A percentile compares a stretch with the other conserved stretches of the same genome.
phyloP scores from a whole-genome alignment of 768 basidiomycete genomes.

The Auricularia sp. region DNA sequence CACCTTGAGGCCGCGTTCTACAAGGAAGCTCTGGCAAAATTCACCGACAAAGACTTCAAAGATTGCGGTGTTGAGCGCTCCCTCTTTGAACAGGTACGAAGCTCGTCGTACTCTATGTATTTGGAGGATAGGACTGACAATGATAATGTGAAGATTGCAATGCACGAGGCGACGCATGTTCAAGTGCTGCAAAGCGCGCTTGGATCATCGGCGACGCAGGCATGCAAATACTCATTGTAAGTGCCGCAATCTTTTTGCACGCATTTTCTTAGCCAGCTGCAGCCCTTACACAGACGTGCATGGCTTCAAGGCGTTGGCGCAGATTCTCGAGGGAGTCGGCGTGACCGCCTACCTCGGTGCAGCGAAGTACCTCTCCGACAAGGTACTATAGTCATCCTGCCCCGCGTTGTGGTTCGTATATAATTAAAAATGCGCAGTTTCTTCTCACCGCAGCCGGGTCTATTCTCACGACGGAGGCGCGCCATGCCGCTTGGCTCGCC shows the following conservation, averaged over 20 bases:
- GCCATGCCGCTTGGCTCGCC: conserved; percentile 56
- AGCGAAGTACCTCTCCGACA: conserved; percentile 35
- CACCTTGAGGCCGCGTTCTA: conserved; percentile 41
- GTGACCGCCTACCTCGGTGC: conserved; percentile 52
- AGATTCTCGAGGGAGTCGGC: conserved; percentile 45
- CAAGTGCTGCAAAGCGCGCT: conserved; percentile 25
- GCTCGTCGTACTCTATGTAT: not conserved
- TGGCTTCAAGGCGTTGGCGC: conserved; percentile 41
- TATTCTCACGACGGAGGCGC: conserved; percentile 50
- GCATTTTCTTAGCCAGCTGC: not conserved
- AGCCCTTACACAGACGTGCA: conserved; percentile 37
- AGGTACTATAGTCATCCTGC: conserved; percentile 16
- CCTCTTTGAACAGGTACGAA: conserved; percentile 27
- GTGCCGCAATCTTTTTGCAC: not conserved
- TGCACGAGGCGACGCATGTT: conserved; percentile 36
- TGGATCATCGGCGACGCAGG: conserved; percentile 25
- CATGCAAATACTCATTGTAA: conserved; percentile 32
- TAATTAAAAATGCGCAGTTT: conserved; percentile 6
- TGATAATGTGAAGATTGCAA: conserved; percentile 24
- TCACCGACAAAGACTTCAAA: conserved; percentile 31
- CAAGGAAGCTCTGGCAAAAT: conserved; percentile 31
- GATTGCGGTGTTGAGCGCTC: conserved; percentile 26
- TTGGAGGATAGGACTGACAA: conserved; percentile 28
- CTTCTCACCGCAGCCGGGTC: conserved; percentile 45
- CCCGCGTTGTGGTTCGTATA: not conserved